Evolutionary conservation across 257 asterid genomes (phyloP), one percentile per base, ranked within the genome.

Genomic region (Solanum ossicruentum): DNA sequence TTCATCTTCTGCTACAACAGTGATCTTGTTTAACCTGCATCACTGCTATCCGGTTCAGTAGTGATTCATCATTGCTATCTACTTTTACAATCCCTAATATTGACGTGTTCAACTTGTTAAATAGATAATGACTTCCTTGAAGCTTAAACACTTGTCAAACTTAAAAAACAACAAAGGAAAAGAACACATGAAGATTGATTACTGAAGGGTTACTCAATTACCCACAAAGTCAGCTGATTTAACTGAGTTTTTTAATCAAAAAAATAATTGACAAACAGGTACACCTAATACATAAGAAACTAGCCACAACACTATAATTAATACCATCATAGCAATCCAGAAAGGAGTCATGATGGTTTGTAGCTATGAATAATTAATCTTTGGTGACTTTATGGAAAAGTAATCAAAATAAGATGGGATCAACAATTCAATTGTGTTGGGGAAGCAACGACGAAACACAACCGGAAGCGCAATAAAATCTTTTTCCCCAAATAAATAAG

Each of bases 21-120:
- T 36, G 39, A 36, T 70, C 54, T 70, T 10, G 54, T 41, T 5
- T 18, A 41, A 28, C 32, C 0, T 28, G 32, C 32, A 28, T 97
- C 99, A 84, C 87, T 95, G 94, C 92, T 87, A 82, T 97, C 99
- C 88, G 0, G 92, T 28, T 28, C 32, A 28, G 32, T 28, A 28
- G 32, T 28, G 32, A 28, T 28, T 28, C 32, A 28, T 28, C 32
- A 28, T 28, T 28, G 94, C 92, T 87, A 82, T 97, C 99, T 88
- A 91, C 98, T 90, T 95, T 97, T 23, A 92, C 89, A 83, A 97
- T 90, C 80, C 99, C 99, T 43, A 98, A 94, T 87, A 97, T 95
- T 9, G 99, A 95, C 18, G 98, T 93, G 91, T 97, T 99, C 88
- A 97, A 91, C 89, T 98, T 94, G 95, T 86, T 73, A 77, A 77